Base-by-base conservation (phyloP, 345 rosid genomes). In the Euphorbia tirucalli region DNA sequence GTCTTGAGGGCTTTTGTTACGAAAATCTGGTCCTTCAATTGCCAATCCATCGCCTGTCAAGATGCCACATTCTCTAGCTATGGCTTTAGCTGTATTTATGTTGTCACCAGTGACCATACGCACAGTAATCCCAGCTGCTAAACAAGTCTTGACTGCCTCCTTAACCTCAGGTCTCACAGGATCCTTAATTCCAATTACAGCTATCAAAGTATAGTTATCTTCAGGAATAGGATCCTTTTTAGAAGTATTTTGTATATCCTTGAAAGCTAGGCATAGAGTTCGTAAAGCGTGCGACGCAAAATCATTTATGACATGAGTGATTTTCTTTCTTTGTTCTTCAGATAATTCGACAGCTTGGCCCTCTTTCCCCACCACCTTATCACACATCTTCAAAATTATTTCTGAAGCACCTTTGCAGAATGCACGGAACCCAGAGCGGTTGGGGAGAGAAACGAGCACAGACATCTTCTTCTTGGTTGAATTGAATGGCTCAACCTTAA, bases 401-500 rank as follows among this genome's bases (percentile, higher is more conserved):
- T 78, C 81, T 25, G 81, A 74, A 25, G 81, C 78, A 22, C 81
- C 81, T 43, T 78, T 78, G 68, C 78, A 78, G 71, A 78, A 65
- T 31, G 75, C 77, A 65, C 88, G 79, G 52, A 74, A 64, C 5
- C 86, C 79, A 10, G 80, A 77, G 0, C 52, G 61, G 30, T 78
- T 66, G 56, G 91, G 83, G 63, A 84, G 82, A 68, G 88, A 83
- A 27, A 84, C 82, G 31, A 90, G 85, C 61, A 87, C 87, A 46
- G 89, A 84, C 93, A 90, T 90, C 78, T 79, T 88, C 75, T 90
- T 90, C 85, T 80, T 88, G 52, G 70, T 89, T 31, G 93, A 90
- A 83, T 90, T 90, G 78, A 90, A 90, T 6, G 96, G 96, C 77
- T 88, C 91, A 11, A 90, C 83, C 80, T 87, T 88, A 19, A 87